Evolutionary conservation across 495 filamentous ascomycete species (phyloP), one percentile per base, ranked within the genome.

Genomic region (Friedmanniomyces simplex): DNA sequence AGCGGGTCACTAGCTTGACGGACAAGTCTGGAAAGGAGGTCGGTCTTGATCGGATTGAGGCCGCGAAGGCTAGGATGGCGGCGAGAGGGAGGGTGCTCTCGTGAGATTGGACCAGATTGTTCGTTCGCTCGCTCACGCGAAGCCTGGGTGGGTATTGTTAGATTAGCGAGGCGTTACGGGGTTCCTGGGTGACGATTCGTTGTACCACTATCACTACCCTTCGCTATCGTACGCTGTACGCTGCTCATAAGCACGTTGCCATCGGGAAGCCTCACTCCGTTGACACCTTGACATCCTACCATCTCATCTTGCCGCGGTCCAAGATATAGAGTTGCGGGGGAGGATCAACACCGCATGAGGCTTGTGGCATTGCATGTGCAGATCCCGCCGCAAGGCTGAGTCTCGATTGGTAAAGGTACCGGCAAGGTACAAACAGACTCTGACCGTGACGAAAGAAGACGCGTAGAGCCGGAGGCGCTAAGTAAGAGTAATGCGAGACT

Each of bases 1-100:
- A n/a, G 50, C 57, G 61, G 7, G 50, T 26, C 28, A 34, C 51
- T 0, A 59, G 56, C 26, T 28, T 56, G n/a, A 54, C 46, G 12
- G 57, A 47, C 32, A 56, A 47, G 45, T 32, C 22, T 50, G 57
- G 57, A 0, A 60, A 54, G 43, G 57, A 60, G 20, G 41, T 59
- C 14, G 26, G 32, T n/a, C 5, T 32, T 2, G 61, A 60, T 32
- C 57, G 61, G 1, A 24, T 64, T 5, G 61, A 60, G 21, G 61
- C 61, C 13, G 61, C 61, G 32, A 50, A 48, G 21, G 58, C 57
- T 25, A 10, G 61, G 26, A 30, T 64, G 20, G 52, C 54, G 7
- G 61, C 61, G 8, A 37, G 54, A 46, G 61, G 61, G 25, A 54
- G 61, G 32, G 48, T 48, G 32, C 36, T 58, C 16, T 48, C 53